Evolutionary conservation across 1,284 basidiomycete genomes (phyloP).

Genomic region (Heterobasidion annosum): DNA sequence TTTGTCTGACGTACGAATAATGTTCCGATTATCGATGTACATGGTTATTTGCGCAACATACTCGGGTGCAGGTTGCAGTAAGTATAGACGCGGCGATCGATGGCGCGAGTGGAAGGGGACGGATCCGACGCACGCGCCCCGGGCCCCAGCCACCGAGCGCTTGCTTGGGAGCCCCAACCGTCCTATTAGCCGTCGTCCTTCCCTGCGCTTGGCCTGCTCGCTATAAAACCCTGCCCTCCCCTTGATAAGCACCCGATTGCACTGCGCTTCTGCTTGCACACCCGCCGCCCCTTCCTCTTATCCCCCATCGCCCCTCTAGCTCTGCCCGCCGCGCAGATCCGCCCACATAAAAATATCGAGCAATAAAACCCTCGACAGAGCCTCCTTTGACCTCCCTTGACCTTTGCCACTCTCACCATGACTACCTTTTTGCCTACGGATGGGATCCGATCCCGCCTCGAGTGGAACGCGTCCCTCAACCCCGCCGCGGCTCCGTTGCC

Average conservation of each 20-base stretch:
- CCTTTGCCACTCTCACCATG: slow-evolving; percentile 10
- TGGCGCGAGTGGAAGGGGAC: neutral
- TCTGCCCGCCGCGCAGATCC: neutral
- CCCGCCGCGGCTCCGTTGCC: slow-evolving; percentile 61
- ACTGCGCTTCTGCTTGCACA: neutral
- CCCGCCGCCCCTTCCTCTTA: neutral
- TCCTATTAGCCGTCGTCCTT: no score
- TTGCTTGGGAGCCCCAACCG: no score
- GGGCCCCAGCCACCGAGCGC: no score
- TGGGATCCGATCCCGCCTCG: slow-evolving; percentile 73
- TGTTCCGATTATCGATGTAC: no score
- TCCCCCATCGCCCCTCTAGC: neutral
- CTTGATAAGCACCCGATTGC: neutral
- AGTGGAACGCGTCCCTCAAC: slow-evolving; percentile 83
- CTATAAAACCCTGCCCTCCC: neutral
- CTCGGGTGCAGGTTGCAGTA: no score
- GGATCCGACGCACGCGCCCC: no score
- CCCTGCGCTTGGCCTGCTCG: no score
- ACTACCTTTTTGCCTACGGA: slow-evolving; percentile 20
- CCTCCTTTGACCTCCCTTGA: no score
- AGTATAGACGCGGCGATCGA: neutral
- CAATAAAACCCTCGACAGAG: neutral
- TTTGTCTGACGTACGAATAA: no score
- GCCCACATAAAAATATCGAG: neutral
- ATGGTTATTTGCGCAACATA: no score